phyloP scores from a whole-genome alignment of 306 rosid genomes.

The Senna tora region DNA sequence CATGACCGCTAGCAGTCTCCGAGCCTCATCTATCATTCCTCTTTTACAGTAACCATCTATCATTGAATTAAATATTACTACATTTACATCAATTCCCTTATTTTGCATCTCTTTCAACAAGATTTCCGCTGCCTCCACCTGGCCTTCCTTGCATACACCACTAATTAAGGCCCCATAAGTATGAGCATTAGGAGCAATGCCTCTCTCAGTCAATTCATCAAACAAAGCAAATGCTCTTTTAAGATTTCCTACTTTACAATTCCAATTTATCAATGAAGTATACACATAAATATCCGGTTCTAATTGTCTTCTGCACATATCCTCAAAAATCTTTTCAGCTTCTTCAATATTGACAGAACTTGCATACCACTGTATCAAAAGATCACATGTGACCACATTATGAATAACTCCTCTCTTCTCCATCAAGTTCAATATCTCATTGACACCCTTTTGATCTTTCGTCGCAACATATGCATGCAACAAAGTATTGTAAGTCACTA shows the following conservation, averaged over 20 bases:
- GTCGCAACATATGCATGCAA: constrained; percentile 54
- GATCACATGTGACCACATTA: constrained; percentile 54
- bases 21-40: constrained; percentile 74
- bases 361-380: constrained; percentile 64
- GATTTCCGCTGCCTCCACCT: constrained; percentile 70
- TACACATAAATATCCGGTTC: constrained; percentile 67
- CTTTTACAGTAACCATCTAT: constrained; percentile 76
- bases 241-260: constrained; percentile 60
- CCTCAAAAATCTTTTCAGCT: constrained; percentile 62
- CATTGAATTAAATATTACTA: constrained; percentile 62
- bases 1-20: constrained; percentile 54
- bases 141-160: constrained; percentile 75
- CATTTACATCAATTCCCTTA: constrained; percentile 57
- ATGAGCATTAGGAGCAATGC: constrained; percentile 57
- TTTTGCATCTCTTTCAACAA: constrained; percentile 72
- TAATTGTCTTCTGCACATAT: constrained; percentile 56
- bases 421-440: constrained; percentile 63
- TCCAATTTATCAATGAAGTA: constrained; percentile 72
- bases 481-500: constrained; percentile 66
- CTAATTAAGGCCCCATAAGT: constrained; percentile 68
- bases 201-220: constrained; percentile 65
- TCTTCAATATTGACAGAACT: constrained; percentile 52
- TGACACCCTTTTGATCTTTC: constrained; percentile 51
- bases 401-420: constrained; percentile 49
- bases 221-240: constrained; percentile 68